Conservation (phyloP, 108 stramenopile genomes). For the Discostella pseudostelligera region DNA sequence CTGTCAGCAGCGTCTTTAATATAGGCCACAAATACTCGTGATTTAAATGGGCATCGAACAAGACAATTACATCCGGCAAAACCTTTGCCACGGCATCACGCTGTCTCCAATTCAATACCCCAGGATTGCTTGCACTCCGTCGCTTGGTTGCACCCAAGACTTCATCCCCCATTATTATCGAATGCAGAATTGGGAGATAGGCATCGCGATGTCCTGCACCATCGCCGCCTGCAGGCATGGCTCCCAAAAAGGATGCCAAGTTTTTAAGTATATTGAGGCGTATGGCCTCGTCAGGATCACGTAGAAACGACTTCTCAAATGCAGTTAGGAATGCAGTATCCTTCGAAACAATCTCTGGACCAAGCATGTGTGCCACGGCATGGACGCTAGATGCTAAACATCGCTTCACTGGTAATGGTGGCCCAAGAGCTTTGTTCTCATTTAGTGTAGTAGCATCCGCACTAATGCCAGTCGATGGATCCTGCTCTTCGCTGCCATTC, state of each 20-base stretch:
- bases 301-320: conserved; percentile 84
- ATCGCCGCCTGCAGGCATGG: conserved; percentile 50
- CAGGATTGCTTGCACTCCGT: conserved; percentile 74
- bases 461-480: conserved; percentile 3
- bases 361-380: conserved; percentile 88
- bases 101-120: conserved; percentile 93
- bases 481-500: conserved; percentile 23
- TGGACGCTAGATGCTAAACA: conserved; percentile 92
- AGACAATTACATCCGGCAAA: conserved; percentile 73
- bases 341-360: conserved; percentile 49
- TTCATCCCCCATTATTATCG: conserved; percentile 75
- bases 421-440: conserved; percentile 11
- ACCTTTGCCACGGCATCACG: conserved; percentile 85
- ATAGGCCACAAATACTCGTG: conserved; percentile 75
- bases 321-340: conserved; percentile 39
- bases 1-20: conserved; percentile 66
- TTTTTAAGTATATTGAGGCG: conserved; percentile 85
- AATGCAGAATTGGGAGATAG: conserved; percentile 72
- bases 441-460: background rate
- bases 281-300: conserved; percentile 95
- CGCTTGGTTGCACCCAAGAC: conserved; percentile 64
- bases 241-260: conserved; percentile 71
- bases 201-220: conserved; percentile 53
- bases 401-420: conserved; percentile 80
- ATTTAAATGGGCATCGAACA: conserved; percentile 57